Base-by-base conservation (phyloP, 305 asterid species). In the Stenogyne calaminthoides region DNA sequence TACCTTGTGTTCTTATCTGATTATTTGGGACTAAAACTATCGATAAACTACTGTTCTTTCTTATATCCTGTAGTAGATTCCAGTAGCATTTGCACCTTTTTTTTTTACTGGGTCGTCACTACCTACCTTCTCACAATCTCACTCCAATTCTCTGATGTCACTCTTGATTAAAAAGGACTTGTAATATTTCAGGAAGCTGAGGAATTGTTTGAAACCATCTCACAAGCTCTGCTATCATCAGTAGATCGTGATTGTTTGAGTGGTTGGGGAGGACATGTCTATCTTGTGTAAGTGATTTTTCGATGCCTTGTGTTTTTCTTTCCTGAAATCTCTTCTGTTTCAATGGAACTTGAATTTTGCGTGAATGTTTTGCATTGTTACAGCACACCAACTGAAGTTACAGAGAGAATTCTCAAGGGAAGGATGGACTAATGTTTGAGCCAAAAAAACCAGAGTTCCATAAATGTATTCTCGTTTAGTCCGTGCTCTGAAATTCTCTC, bases 211-310 rank as follows among this genome's bases (percentile, higher is more conserved):
- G 97, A 90, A 84, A 94, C 95, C 75, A 94, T 94, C 85, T 90
- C 99, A 51, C 99, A 94, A 77, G 99, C 99, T 5, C 88, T 94
- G 62, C 47, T 94, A 49, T 84, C 98, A 36, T 91, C 97, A 14
- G 90, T 91, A 3, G 97, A 94, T 83, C 97, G 99, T 67, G 99
- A 94, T 73, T 94, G 97, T 79, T 80, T 91, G 86, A 94, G 99
- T 87, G 99, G 99, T 59, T 91, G 98, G 99, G 99, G 98, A 80
- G 99, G 99, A 14, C 99, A 94, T 56, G 97, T 90, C 62, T 94
- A 88, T 72, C 88, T 94, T 9, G 96, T 94, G 98, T 91, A 90
- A 86, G 99, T 76, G n/a, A 52, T 60, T 57, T 42, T 15, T 25
- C 77, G 7, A 15, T 32, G 36, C 7, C 7, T 32, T 32, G 36